Evolutionary conservation across 164 flowering plant species (phyloP).

Genomic region (Vitis cinerea): DNA sequence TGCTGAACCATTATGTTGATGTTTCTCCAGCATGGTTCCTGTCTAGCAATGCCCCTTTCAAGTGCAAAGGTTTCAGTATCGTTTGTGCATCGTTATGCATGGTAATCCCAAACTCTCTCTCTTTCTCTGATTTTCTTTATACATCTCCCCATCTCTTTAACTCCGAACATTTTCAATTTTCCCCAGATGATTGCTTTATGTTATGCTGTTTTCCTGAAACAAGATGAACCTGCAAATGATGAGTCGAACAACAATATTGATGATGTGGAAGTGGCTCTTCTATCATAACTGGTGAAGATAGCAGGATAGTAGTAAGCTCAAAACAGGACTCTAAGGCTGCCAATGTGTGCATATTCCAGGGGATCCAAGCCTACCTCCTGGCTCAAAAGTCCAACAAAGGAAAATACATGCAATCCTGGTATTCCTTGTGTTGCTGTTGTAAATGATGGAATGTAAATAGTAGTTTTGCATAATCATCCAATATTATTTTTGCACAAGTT

Average conservation of each 20-base stretch:
- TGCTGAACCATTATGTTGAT: slow-evolving; percentile 1
- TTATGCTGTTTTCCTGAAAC: slow-evolving; percentile 40
- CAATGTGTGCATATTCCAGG: too few relatives aligned
- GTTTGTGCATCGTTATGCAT: slow-evolving; percentile 62
- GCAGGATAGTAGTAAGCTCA: too few relatives aligned
- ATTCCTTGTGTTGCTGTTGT: too few relatives aligned
- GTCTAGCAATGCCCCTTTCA: slow-evolving; percentile 70
- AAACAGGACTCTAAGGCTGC: too few relatives aligned
- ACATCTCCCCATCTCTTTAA: background rate
- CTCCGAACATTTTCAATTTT: background rate
- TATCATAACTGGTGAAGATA: slow-evolving; percentile 2
- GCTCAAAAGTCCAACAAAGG: too few relatives aligned
- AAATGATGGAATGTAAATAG: too few relatives aligned
- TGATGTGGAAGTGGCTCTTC: slow-evolving; percentile 49
- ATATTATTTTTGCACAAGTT: too few relatives aligned
- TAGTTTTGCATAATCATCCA: too few relatives aligned
- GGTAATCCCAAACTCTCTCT: slow-evolving; percentile 31
- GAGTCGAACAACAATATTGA: slow-evolving; percentile 17
- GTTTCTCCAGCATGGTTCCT: slow-evolving; percentile 58
- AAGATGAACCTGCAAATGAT: slow-evolving; percentile 20
- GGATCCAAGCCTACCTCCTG: too few relatives aligned
- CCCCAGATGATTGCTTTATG: slow-evolving; percentile 45
- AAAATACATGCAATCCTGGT: too few relatives aligned
- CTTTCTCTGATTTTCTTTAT: slow-evolving; percentile 7
- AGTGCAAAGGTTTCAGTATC: slow-evolving; percentile 88